Conservation (phyloP, 2,329 filamentous ascomycete species). For the Penicillium sp. region DNA sequence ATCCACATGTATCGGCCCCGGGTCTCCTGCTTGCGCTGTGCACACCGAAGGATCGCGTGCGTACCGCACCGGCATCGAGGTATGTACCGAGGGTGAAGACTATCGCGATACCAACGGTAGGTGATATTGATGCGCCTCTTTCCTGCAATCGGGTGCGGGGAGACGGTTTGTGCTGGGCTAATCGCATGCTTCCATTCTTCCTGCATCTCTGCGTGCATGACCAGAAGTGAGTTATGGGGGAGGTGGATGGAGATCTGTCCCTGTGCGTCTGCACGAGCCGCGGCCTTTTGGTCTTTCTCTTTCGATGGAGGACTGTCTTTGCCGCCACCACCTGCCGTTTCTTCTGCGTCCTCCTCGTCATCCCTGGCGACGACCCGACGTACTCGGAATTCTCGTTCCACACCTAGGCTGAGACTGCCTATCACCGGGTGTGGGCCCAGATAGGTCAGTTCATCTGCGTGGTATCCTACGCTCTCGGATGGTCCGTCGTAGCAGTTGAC, state of each 20-base stretch:
- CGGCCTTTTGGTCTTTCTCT: conserved; percentile 26
- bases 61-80: conserved; percentile 75
- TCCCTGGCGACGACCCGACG: conserved; percentile 66
- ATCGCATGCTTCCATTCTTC: conserved; percentile 95
- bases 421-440: conserved; percentile 85
- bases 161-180: conserved; percentile 69
- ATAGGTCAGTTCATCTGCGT: conserved; percentile 90
- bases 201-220: conserved; percentile 99
- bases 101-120: conserved; percentile 79
- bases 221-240: conserved; percentile 85
- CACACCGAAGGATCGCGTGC: conserved; percentile 69
- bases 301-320: conserved; percentile 21
- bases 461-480: conserved; percentile 81
- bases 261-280: conserved; percentile 57
- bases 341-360: conserved; percentile 46
- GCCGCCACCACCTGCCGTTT: conserved; percentile 12
- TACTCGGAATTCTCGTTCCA: conserved; percentile 89
- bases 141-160: conserved; percentile 78
- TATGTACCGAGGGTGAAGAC: conserved; percentile 72
- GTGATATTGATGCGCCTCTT: conserved; percentile 89
- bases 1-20: conserved; percentile 88
- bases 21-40: conserved; percentile 73
- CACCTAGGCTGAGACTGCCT: conserved; percentile 84
- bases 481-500: conserved; percentile 91
- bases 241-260: conserved; percentile 92